phyloP scores from a whole-genome alignment of 2,329 filamentous ascomycete genomes.

The Xylariaceae sp. region DNA sequence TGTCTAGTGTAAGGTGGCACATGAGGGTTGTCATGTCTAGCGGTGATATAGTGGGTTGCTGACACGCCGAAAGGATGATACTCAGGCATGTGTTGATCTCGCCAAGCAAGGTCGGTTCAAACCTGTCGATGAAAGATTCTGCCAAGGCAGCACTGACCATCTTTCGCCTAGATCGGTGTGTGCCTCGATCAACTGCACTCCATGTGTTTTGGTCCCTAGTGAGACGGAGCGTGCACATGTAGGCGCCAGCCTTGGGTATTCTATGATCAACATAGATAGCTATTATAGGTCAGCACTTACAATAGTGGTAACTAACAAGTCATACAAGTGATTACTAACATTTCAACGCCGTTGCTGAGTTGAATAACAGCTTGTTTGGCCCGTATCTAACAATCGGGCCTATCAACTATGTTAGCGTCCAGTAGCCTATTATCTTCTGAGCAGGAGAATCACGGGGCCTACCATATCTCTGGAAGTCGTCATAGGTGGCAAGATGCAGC shows the following conservation, averaged over 20 bases:
- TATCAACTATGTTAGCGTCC: not conserved
- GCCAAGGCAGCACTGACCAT: not conserved
- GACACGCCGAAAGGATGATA: not conserved
- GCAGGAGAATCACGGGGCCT: not conserved
- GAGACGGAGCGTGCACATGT: not conserved
- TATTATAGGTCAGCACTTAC: not conserved
- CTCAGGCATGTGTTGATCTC: not conserved
- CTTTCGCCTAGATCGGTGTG: not conserved
- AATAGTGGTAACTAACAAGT: not conserved
- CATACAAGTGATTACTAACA: not conserved
- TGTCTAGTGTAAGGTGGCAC: not conserved
- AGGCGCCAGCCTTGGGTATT: not conserved
- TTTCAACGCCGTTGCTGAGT: not conserved
- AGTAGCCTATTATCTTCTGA: not conserved
- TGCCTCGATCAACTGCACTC: not conserved
- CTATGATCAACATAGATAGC: not conserved
- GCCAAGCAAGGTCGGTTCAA: not conserved
- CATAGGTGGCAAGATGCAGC: not conserved
- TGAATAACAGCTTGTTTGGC: not conserved
- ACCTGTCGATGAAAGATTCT: not conserved
- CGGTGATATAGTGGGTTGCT: too few relatives aligned
- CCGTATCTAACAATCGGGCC: not conserved
- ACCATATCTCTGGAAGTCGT: not conserved
- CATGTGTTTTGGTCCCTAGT: not conserved
- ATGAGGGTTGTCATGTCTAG: not conserved